A percentile compares a stretch with the other conserved stretches of the same genome.
Conservation (phyloP, 208 protist genomes). For the Novymonas esmeraldas region DNA sequence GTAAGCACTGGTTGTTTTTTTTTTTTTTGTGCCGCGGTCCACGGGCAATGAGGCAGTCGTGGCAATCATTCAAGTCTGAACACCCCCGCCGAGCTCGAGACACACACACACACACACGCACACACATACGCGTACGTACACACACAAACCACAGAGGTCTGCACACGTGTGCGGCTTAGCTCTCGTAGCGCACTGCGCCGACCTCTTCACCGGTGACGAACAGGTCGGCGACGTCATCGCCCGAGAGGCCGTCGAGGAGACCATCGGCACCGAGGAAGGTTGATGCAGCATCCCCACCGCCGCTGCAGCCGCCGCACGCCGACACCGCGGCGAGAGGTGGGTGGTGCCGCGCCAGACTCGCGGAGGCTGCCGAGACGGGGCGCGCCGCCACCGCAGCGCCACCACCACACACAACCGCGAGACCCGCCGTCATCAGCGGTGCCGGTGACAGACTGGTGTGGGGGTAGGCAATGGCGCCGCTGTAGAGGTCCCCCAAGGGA, state of each 20-base stretch:
- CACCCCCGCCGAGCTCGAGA: no score
- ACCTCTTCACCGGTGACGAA: slow-evolving; percentile 68
- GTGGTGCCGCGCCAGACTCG: not conserved
- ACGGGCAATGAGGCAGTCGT: no score
- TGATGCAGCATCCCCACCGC: not conserved
- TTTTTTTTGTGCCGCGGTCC: not conserved
- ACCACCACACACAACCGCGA: slow-evolving; percentile 8
- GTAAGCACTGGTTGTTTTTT: no score
- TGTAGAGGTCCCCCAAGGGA: slow-evolving; percentile 11
- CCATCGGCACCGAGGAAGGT: slow-evolving; percentile 16
- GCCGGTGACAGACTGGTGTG: not conserved
- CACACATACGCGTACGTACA: no score
- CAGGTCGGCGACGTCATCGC: slow-evolving; percentile 43
- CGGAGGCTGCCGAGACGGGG: not conserved
- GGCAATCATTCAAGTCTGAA: no score
- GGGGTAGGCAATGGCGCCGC: not conserved
- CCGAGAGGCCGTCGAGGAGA: slow-evolving; percentile 33
- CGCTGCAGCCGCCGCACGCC: no score
- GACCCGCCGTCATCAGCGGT: not conserved
- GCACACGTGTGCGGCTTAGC: not conserved
- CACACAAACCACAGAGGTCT: not conserved
- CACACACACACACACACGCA: no score
- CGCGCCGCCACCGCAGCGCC: slow-evolving; percentile 5
- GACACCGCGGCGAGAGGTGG: no score
- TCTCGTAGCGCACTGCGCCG: slow-evolving; percentile 53